Evolutionary conservation across 805 yeast species (phyloP), one percentile per base, ranked within the genome.

Genomic region (Candida verbasci): DNA sequence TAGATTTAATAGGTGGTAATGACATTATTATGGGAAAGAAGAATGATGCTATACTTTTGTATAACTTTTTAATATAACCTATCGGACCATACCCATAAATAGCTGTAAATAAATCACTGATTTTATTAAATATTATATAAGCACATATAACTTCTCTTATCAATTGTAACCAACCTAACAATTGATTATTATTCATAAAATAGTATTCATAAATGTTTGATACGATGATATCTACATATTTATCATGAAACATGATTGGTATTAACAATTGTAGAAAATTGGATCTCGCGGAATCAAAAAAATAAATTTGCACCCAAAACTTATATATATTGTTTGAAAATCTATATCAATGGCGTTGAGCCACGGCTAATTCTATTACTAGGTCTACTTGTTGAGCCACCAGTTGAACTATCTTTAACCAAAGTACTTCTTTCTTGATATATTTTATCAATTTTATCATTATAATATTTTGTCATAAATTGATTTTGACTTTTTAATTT

Each of bases 1-100:
- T 75, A 1, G 52, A 43, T 38, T 66, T 74, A 17, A 86, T 42
- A 0, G 73, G 62, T 2, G 89, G 88, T 5, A 82, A 58, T 0
- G 56, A 38, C 41, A 74, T 47, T 3, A 76, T 21, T 21, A 56
- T 29, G 5, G 42, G 37, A 45, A 71, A 68, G 0, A 60, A 8
- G 0, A 11, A 56, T 40, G 7, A 48, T 9, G 9, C 34, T 25
- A n/a, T 17, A 9, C 11, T 21, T 9, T 40, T 38, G 23, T 44
- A 50, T 1, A 49, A 16, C 9, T 43, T 42, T 9, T 36, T 34
- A 6, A 52, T 11, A 3, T 61, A 58, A n/a, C 64, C 65, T 17
- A 60, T 12, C 0, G 60, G 11, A 3, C 79, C 79, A 48, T 68
- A 68, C 1, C 72, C 72, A 10, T 43, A 45, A 2, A 64, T 34